Base-by-base conservation (phyloP, 2,329 filamentous ascomycete genomes). In the Penicillium sp. region DNA sequence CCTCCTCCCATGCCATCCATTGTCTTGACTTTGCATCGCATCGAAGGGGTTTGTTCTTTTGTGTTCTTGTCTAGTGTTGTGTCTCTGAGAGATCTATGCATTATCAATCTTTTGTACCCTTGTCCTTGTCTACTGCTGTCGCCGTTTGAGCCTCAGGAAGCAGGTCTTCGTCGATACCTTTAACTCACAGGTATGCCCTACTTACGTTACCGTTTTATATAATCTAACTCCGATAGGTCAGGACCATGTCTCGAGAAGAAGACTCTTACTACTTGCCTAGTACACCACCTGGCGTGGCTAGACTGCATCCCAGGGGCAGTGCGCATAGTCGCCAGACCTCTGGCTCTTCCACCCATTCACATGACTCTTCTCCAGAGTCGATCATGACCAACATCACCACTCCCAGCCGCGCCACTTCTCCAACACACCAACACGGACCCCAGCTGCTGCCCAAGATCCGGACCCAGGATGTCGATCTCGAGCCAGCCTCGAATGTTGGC, bases 371-470 rank as follows among this genome's bases (percentile, higher is more conserved):
- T 33, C 83, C 83, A 45, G 88, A 88, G 70, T 89, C 88, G 45
- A 79, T 85, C 64, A 81, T 83, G 75, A 89, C 87, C 20, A 79
- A 82, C 63, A 79, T 84, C 64, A 88, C 86, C 53, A 91, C 88
- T 12, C 89, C 89, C 53, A 82, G 81, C 53, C 80, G 82, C 61
- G 88, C 89, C 33, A 38, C 26, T 21, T 89, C 90, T 59, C 83
- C 92, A 64, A 83, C 86, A 60, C 87, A 90, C 60, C 87, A 91
- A 74, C 90, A 90, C 52, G 77, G 76, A 20, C 90, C 90, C 52
- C 79, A 90, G 49, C 79, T 96, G 59, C 80, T 96, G 30, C 91
- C 91, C 67, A 94, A 91, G 81, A 92, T 95, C 76, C 84, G 91
- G 60, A 84, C 84, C 42, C 91, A 94, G 74, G 91, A 96, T 74